Conservation (phyloP, 768 basidiomycete species). For the Tulasnella sp. region DNA sequence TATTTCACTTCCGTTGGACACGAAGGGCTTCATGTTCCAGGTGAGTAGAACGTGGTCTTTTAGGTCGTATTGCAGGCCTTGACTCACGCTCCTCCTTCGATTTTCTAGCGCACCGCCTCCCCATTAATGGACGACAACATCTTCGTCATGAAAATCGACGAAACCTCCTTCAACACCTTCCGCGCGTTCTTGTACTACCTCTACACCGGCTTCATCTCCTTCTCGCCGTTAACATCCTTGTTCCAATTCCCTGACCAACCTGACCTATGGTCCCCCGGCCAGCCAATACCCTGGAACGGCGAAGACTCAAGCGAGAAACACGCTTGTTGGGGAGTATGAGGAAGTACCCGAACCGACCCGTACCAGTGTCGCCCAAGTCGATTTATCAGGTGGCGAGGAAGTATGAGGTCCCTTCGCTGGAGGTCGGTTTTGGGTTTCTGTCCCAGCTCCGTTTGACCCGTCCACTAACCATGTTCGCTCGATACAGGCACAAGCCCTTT, state of each 20-base stretch:
- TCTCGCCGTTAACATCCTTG: neutral
- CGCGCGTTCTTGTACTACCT: slow-evolving; percentile 13
- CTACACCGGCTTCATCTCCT: slow-evolving; percentile 13
- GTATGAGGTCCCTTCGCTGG: slow-evolving; percentile 15
- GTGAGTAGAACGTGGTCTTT: too few species aligned
- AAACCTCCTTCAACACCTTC: slow-evolving; percentile 11
- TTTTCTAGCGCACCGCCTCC: neutral
- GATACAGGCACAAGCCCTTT: slow-evolving; percentile 14
- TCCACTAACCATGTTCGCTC: too few species aligned
- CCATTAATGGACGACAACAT: slow-evolving; percentile 10
- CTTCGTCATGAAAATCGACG: slow-evolving; percentile 9
- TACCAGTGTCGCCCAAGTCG: slow-evolving; percentile 17
- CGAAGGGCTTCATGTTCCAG: too few species aligned
- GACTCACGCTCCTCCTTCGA: too few species aligned
- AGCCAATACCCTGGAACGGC: neutral
- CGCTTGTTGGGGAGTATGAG: slow-evolving; percentile 4
- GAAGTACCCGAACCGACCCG: slow-evolving; percentile 3
- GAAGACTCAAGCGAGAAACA: neutral
- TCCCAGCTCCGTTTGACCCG: too few species aligned
- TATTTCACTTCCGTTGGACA: too few species aligned
- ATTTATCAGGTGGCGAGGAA: slow-evolving; percentile 13
- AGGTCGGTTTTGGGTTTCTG: too few species aligned
- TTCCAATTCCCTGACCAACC: neutral
- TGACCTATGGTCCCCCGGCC: neutral
- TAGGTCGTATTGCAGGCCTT: too few species aligned